Percentiles rank a stretch among this genome's conserved stretches.
These are phyloP conservation scores for Exophiala dermatitidis DNA, from an alignment of 2,329 filamentous ascomycete genomes.

Conservation along the genomic window DNA sequence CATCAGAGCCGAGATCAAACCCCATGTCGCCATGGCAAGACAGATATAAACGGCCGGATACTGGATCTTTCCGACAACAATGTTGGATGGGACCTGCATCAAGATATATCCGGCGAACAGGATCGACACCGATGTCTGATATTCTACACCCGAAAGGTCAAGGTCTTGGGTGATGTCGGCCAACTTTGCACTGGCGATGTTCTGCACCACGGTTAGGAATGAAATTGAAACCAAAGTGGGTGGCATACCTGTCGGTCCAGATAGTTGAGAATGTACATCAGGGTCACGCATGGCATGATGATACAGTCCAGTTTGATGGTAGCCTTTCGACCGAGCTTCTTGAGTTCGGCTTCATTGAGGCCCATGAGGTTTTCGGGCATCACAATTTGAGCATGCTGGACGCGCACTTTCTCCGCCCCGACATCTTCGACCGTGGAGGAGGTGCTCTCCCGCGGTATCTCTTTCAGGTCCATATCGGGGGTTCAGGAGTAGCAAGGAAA, in stretches of 20 bases:
- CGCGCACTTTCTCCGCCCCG: constrained; percentile 13
- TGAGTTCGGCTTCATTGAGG: constrained; percentile 11
- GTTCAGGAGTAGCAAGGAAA: not conserved
- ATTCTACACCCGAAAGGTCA: constrained; percentile 16
- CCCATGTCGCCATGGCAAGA: constrained; percentile 53
- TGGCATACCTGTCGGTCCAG: constrained; percentile 41
- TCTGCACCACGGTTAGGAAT: constrained; percentile 34
- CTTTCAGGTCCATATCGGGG: not conserved
- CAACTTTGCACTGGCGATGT: constrained; percentile 50
- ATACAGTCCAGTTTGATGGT: constrained; percentile 17
- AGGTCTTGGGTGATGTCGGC: constrained; percentile 46
- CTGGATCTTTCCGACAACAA: constrained; percentile 46
- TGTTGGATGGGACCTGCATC: constrained; percentile 47
- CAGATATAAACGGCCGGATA: constrained; percentile 48
- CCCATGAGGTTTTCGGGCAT: constrained; percentile 10
- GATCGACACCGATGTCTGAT: constrained; percentile 39
- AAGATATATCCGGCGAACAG: constrained; percentile 55
- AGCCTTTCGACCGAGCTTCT: constrained; percentile 11
- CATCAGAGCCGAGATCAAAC: constrained; percentile 52
- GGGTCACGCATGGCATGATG: constrained; percentile 14
- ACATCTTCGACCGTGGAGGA: constrained; percentile 11
- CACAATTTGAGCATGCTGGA: constrained; percentile 10
- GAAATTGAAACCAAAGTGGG: not conserved
- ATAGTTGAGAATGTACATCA: constrained; percentile 48
- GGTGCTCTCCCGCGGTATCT: not conserved